A percentile compares a stretch with the other conserved stretches of the same genome.
These are phyloP conservation scores for Zasmidium cellare DNA, from an alignment of 2,329 filamentous ascomycete species.

Conservation along the genomic window DNA sequence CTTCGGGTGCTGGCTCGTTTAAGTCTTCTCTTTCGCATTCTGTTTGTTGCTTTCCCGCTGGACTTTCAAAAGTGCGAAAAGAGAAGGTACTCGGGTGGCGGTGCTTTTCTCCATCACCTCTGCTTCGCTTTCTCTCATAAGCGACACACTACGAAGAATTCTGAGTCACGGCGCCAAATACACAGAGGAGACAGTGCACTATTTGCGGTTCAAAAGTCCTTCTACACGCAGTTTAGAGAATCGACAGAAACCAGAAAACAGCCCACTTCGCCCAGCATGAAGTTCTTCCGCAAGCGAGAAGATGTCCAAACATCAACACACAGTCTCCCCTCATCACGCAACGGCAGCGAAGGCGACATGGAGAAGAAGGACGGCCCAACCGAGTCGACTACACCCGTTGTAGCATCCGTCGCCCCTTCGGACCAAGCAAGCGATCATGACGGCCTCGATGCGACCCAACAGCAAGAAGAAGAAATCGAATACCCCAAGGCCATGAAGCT, in stretches of 20 bases:
- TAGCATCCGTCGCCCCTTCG: not conserved
- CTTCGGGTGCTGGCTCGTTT: too few relatives aligned
- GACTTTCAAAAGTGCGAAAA: too few relatives aligned
- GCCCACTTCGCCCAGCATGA: not conserved
- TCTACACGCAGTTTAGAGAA: too few relatives aligned
- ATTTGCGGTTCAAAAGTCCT: too few relatives aligned
- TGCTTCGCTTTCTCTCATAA: too few relatives aligned
- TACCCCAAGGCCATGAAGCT: conserved; percentile 38
- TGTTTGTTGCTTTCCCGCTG: too few relatives aligned
- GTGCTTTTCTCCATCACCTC: too few relatives aligned
- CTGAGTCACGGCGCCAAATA: too few relatives aligned
- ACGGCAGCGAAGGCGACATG: not conserved
- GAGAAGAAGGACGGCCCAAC: not conserved
- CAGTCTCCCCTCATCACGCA: not conserved
- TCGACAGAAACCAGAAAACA: not conserved
- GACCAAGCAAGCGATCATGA: not conserved
- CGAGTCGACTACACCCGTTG: not conserved
- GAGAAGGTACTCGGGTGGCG: too few relatives aligned
- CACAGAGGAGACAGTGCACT: too few relatives aligned
- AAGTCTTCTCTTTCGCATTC: too few relatives aligned
- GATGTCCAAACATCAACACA: not conserved
- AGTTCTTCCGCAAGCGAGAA: not conserved
- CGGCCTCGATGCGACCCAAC: not conserved
- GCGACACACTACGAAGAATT: too few relatives aligned
- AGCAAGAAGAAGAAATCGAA: conserved; percentile 31